A percentile compares a stretch with the other conserved stretches of the same genome.
Evolutionary conservation across 768 basidiomycete genomes (phyloP).

Genomic region (Astraeus odoratus): DNA sequence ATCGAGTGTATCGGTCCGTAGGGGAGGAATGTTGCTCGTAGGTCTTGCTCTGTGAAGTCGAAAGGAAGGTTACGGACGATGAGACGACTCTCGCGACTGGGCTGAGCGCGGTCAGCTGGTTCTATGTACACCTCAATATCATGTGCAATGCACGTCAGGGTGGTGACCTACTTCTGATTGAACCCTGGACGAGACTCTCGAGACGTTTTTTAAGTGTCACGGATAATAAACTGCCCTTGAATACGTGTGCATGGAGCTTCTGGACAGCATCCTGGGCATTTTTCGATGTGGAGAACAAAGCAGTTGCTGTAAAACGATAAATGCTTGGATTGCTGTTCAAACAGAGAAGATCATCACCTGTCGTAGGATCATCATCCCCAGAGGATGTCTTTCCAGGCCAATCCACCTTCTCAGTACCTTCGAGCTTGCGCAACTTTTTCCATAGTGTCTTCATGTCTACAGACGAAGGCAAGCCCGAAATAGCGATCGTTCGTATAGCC

Average conservation of each 20-base stretch:
- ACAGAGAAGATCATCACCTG: constrained; percentile 30
- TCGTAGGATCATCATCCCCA: constrained; percentile 43
- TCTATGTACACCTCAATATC: constrained; percentile 5
- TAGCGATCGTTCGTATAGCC: constrained; percentile 76
- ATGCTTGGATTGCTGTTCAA: neutral
- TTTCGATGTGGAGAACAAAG: constrained; percentile 62
- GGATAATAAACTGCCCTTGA: constrained; percentile 83
- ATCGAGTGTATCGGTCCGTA: constrained; percentile 85
- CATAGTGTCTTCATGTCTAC: constrained; percentile 64
- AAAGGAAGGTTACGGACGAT: constrained; percentile 90
- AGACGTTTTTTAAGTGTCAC: constrained; percentile 83
- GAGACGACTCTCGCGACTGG: constrained; percentile 70
- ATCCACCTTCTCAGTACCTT: constrained; percentile 69
- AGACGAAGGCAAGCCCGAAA: constrained; percentile 62
- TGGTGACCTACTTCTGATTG: constrained; percentile 19
- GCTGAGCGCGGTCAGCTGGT: constrained; percentile 36
- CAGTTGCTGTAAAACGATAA: constrained; percentile 45
- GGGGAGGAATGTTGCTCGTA: constrained; percentile 80
- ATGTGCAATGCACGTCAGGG: neutral
- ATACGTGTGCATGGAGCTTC: constrained; percentile 89
- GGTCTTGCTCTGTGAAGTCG: constrained; percentile 74
- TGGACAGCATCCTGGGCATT: constrained; percentile 63
- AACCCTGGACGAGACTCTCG: constrained; percentile 53
- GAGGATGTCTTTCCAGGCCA: constrained; percentile 47
- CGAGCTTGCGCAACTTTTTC: constrained; percentile 82